Evolutionary conservation across 305 asterid species (phyloP), one percentile per base, ranked within the genome.

Genomic region (Solanum hybrid): DNA sequence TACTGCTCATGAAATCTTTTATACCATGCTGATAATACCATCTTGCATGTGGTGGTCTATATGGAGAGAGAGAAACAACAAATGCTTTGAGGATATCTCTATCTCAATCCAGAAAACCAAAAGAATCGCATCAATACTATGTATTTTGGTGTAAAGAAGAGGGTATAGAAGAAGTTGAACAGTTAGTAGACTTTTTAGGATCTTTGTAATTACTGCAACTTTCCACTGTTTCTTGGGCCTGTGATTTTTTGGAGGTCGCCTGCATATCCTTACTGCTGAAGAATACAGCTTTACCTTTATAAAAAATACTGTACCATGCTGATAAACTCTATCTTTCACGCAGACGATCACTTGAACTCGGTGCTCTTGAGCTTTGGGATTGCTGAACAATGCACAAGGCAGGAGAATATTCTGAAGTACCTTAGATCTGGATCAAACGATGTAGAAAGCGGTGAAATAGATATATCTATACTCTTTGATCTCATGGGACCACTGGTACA

Each of bases 321-420:
- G 36, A 73, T 73, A 13, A 29, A 17, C 11, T 75, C 34, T 71
- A 6, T 80, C 24, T 71, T 27, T 51, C 32, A 89, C 42, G 87
- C 95, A 94, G 99, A 92, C 37, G 36, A 90, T 80, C 89, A 89
- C 73, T 92, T 92, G 72, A 92, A 91, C 72, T 91, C 94, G 2
- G 90, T 88, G 85, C 92, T 34, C 86, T 92, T 96, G 34, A 91
- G 97, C 94, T 89, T 89, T 86, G 97, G 97, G 90, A 92, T 96
- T 88, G 95, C 94, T 3, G 96, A 95, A 69, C 96, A 94, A 64
- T 94, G 94, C 88, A 87, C 89, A 81, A 91, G 89, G 90, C 96
- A 92, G 10, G 98, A 96, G 90, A 93, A 90, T 89, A 90, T 95
- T 91, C 40, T 92, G 94, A 94, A 96, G 93, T 92, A 94, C 79